phyloP scores from a whole-genome alignment of 116 monocot species.

The Trichopus zeylanicus region DNA sequence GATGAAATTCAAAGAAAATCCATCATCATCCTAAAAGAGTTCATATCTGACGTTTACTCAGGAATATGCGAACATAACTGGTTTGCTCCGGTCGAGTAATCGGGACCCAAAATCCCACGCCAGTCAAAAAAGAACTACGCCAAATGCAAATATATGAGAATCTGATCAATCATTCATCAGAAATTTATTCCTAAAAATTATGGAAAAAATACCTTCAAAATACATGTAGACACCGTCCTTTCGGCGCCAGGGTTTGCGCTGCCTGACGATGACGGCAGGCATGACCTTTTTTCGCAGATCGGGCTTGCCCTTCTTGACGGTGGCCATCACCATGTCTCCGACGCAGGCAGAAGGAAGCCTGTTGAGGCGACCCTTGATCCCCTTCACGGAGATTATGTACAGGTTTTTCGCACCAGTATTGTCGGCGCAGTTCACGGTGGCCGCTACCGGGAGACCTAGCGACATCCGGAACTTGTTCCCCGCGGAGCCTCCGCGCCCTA shows the following conservation, averaged over 20 bases:
- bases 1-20: slow-evolving; percentile 4
- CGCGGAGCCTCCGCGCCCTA: slow-evolving; percentile 28
- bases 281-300: slow-evolving; percentile 27
- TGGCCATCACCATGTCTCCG: no score
- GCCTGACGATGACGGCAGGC: slow-evolving; percentile 22
- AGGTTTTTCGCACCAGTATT: no score
- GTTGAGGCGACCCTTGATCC: slow-evolving; percentile 24
- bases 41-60: no score
- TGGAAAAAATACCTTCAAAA: slow-evolving; percentile 31
- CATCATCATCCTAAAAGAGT: slow-evolving; percentile 16
- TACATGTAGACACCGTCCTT: slow-evolving; percentile 32
- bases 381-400: no score
- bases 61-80: slow-evolving; percentile 16
- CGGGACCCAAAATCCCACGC: background rate
- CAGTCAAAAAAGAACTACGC: no score
- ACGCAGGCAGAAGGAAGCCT: slow-evolving; percentile 21
- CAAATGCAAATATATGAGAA: no score
- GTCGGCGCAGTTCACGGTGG: slow-evolving; percentile 23
- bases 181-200: no score
- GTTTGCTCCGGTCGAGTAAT: slow-evolving; percentile 24
- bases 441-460: slow-evolving; percentile 28
- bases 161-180: no score
- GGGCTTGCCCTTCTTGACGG: no score
- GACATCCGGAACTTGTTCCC: slow-evolving; percentile 18
- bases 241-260: no score